Conservation (phyloP, 106 monocot species). For the Xerophyta viscosa region DNA sequence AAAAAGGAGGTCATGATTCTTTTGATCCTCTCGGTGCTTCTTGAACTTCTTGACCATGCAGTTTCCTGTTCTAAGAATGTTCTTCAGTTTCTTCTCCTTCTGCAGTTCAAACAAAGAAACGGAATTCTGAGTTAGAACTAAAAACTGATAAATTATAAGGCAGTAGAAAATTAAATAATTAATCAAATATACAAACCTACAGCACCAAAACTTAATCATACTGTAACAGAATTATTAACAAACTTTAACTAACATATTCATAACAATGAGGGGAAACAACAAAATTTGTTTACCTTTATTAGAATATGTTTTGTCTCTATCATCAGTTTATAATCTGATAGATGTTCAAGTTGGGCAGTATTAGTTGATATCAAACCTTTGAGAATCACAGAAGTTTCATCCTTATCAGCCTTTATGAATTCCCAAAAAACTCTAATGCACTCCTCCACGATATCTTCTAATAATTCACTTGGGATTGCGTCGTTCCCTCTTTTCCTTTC, state of each 20-base stretch:
- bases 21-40: conserved; percentile 44
- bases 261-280: too few species aligned
- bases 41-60: conserved; percentile 83
- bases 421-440: conserved; percentile 66
- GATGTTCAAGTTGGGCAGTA: conserved; percentile 56
- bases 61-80: conserved; percentile 52
- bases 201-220: too few species aligned
- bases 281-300: too few species aligned
- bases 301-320: conserved; percentile 35
- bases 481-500: conserved; percentile 21
- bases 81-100: conserved; percentile 84
- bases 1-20: conserved; percentile 66
- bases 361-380: conserved; percentile 45
- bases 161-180: too few species aligned
- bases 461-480: conserved; percentile 29
- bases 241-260: too few species aligned
- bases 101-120: conserved; percentile 34
- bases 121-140: too few species aligned
- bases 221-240: too few species aligned
- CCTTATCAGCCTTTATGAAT: conserved; percentile 76
- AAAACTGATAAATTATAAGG: too few species aligned
- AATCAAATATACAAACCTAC: too few species aligned
- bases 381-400: conserved; percentile 37
- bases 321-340: conserved; percentile 43
- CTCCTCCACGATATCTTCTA: conserved; percentile 65